Conservation (phyloP, 23 red algal genomes). For the Gracilaria gracilis region DNA sequence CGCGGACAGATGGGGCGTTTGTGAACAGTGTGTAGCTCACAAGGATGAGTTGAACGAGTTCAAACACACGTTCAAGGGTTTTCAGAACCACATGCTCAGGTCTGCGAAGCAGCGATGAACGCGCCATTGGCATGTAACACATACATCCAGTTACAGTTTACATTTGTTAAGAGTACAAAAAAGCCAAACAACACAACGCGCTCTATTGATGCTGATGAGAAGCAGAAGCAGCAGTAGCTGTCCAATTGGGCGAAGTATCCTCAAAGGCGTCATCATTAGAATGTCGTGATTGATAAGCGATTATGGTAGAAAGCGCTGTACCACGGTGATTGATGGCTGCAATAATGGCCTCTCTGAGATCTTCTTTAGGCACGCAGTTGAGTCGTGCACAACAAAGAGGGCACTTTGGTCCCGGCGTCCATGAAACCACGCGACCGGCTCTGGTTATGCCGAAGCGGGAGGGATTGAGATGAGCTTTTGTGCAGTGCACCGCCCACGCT, state of each 20-base stretch:
- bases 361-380: slow-evolving; percentile 60
- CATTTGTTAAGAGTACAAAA: slow-evolving; percentile 35
- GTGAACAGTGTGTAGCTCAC: slow-evolving; percentile 69
- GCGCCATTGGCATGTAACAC: slow-evolving; percentile 5
- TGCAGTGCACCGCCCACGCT: slow-evolving; percentile 73
- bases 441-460: slow-evolving; percentile 72
- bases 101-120: not conserved
- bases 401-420: slow-evolving; percentile 63
- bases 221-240: slow-evolving; percentile 15
- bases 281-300: slow-evolving; percentile 61
- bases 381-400: slow-evolving; percentile 70
- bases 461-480: slow-evolving; percentile 74
- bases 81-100: slow-evolving; percentile 32
- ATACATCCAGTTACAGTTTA: slow-evolving; percentile 45
- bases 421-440: slow-evolving; percentile 62
- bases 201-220: slow-evolving; percentile 23
- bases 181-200: not conserved
- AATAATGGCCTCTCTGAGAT: slow-evolving; percentile 68
- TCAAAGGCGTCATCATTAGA: slow-evolving; percentile 34
- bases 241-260: not conserved
- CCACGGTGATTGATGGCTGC: slow-evolving; percentile 61
- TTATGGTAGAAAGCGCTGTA: slow-evolving; percentile 49
- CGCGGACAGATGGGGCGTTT: slow-evolving; percentile 79
- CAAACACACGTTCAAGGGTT: slow-evolving; percentile 44
- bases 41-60: slow-evolving; percentile 63